Conservation (phyloP, 768 basidiomycete species). For the Boletus eberwhitei region DNA sequence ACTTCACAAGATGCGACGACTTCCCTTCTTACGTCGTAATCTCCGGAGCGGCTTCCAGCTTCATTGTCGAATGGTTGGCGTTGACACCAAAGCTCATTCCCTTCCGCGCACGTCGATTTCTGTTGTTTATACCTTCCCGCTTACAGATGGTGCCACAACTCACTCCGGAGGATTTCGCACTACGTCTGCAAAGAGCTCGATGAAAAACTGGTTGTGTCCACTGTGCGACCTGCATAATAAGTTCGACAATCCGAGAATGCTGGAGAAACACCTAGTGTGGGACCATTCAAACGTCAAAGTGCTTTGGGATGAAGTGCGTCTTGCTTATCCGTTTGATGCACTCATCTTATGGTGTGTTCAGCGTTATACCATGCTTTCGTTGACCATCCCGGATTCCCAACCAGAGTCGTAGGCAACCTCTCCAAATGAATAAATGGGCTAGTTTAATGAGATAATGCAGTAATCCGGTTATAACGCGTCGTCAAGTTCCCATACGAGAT, state of each 20-base stretch:
- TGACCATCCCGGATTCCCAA: conserved; percentile 13
- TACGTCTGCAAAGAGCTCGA: conserved; percentile 19
- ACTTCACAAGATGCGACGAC: conserved; percentile 36
- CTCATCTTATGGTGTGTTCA: conserved; percentile 3
- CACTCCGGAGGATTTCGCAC: conserved; percentile 8
- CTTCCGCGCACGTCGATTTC: conserved; percentile 17
- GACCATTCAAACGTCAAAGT: conserved; percentile 44
- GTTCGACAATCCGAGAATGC: conserved; percentile 42
- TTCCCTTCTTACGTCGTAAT: conserved; percentile 59
- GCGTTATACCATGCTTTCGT: conserved; percentile 14
- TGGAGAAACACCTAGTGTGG: conserved; percentile 46
- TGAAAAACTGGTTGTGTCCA: conserved; percentile 47
- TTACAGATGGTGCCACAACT: conserved; percentile 5
- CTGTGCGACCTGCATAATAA: conserved; percentile 46
- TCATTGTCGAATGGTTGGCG: conserved; percentile 37
- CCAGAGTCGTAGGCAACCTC: conserved; percentile 12
- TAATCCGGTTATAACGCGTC: background rate
- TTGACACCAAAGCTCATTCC: conserved; percentile 32
- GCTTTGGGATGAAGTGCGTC: conserved; percentile 37
- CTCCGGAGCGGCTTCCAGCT: conserved; percentile 46
- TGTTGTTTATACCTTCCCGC: conserved; percentile 22
- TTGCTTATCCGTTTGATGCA: background rate
- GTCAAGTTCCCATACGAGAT: background rate
- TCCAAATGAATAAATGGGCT: background rate
- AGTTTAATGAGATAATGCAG: background rate